Conservation (phyloP, 805 yeast species). For the Starmerella sirachaensis region DNA sequence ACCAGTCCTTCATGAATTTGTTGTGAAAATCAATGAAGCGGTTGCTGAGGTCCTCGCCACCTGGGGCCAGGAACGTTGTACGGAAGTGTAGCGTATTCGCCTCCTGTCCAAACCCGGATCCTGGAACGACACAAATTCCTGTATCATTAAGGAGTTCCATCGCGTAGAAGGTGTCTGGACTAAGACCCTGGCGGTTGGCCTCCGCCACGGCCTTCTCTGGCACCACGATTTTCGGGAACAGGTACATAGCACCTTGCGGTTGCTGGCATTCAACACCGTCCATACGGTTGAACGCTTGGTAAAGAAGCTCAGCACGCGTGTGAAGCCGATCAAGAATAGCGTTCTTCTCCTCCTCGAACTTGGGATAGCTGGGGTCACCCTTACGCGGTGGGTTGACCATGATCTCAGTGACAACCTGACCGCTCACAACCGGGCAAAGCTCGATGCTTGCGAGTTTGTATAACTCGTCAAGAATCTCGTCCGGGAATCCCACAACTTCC, state of each 20-base stretch:
- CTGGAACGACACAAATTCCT: slow-evolving; percentile 96
- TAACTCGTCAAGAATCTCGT: slow-evolving; percentile 56
- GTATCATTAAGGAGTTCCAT: slow-evolving; percentile 68
- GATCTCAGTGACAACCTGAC: slow-evolving; percentile 84
- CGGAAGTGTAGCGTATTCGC: slow-evolving; percentile 84
- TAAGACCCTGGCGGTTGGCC: slow-evolving; percentile 44
- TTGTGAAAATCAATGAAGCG: slow-evolving; percentile 71
- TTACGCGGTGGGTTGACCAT: slow-evolving; percentile 83
- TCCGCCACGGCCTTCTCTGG: slow-evolving; percentile 49
- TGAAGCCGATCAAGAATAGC: slow-evolving; percentile 51
- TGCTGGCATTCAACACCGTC: slow-evolving; percentile 75
- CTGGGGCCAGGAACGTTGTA: slow-evolving; percentile 91
- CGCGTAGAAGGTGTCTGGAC: slow-evolving; percentile 86
- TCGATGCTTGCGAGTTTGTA: slow-evolving; percentile 83
- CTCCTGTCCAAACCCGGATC: slow-evolving; percentile 91
- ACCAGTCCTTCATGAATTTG: slow-evolving; percentile 48
- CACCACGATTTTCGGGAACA: slow-evolving; percentile 69
- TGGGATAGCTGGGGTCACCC: slow-evolving; percentile 65
- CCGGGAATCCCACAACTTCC: slow-evolving; percentile 76
- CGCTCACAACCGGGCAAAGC: slow-evolving; percentile 87
- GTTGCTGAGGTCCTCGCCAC: slow-evolving; percentile 74
- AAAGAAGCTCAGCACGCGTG: slow-evolving; percentile 51
- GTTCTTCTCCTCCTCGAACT: slow-evolving; percentile 50
- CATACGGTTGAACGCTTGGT: slow-evolving; percentile 60
- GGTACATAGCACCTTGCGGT: slow-evolving; percentile 97